phyloP scores from a whole-genome alignment of 2,329 filamentous ascomycete species.

The Ambrosiella xylebori region DNA sequence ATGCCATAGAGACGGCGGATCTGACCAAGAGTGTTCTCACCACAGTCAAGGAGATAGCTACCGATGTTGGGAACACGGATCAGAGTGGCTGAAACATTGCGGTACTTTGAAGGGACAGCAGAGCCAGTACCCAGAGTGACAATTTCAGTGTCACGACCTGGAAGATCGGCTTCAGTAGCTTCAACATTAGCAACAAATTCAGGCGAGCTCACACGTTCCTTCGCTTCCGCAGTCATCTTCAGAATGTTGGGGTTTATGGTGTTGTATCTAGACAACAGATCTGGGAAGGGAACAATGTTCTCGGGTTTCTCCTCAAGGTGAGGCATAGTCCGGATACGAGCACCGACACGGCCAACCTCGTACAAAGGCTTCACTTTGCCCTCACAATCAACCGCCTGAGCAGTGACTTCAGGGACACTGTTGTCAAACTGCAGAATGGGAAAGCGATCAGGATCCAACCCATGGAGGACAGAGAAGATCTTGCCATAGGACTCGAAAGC shows the following conservation, averaged over 20 bases:
- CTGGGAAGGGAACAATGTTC: slow-evolving; percentile 26
- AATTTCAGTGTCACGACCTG: slow-evolving; percentile 61
- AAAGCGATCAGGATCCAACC: slow-evolving; percentile 60
- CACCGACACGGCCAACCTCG: slow-evolving; percentile 27
- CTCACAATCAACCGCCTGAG: background rate
- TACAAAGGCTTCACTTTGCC: slow-evolving; percentile 15
- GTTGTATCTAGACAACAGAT: slow-evolving; percentile 29
- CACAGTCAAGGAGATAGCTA: slow-evolving; percentile 80
- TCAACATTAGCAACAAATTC: slow-evolving; percentile 33
- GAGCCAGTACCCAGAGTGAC: slow-evolving; percentile 84
- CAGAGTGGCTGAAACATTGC: slow-evolving; percentile 83
- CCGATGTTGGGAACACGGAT: slow-evolving; percentile 69
- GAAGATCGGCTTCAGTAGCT: slow-evolving; percentile 44
- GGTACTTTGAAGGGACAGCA: slow-evolving; percentile 75
- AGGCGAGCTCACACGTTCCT: slow-evolving; percentile 23
- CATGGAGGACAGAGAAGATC: slow-evolving; percentile 50
- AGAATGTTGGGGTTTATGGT: slow-evolving; percentile 29
- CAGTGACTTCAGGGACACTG: slow-evolving; percentile 16
- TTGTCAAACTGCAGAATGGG: slow-evolving; percentile 51
- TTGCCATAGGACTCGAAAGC: slow-evolving; percentile 48
- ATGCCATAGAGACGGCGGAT: slow-evolving; percentile 55
- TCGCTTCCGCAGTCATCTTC: slow-evolving; percentile 33
- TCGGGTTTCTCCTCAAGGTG: slow-evolving; percentile 29
- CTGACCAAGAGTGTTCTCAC: slow-evolving; percentile 84
- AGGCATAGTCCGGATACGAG: slow-evolving; percentile 30